phyloP scores from a whole-genome alignment of 306 rosid genomes.

The Ochetophila trinervis region DNA sequence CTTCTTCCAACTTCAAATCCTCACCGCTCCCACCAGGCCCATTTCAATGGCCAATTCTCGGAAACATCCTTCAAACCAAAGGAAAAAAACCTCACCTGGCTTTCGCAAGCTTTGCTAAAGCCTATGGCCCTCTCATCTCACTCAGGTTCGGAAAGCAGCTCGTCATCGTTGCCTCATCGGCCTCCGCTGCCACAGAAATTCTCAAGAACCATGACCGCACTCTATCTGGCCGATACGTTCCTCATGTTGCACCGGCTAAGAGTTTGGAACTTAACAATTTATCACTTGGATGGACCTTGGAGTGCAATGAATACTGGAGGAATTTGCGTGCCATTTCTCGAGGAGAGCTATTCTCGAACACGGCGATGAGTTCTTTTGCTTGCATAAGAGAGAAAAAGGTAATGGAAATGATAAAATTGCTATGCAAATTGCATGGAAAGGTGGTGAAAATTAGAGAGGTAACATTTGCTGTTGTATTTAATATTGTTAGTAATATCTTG shows the following conservation, averaged over 20 bases:
- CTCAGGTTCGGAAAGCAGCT: conserved; percentile 12
- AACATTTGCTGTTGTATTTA: neutral
- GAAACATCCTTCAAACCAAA: conserved; percentile 17
- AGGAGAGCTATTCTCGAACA: conserved; percentile 1
- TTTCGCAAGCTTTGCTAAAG: neutral
- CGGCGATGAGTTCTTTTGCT: neutral
- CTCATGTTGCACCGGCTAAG: neutral
- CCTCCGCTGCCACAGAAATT: conserved; percentile 15
- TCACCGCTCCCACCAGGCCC: conserved; percentile 22
- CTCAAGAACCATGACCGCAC: conserved; percentile 18
- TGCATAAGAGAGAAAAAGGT: conserved; percentile 12
- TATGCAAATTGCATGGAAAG: conserved; percentile 7
- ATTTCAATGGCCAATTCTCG: conserved; percentile 25
- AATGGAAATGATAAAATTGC: conserved; percentile 6
- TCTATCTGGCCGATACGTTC: conserved; percentile 10
- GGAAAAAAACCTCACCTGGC: neutral
- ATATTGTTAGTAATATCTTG: conserved; percentile 3
- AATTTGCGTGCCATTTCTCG: neutral
- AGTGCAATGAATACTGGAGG: conserved; percentile 21
- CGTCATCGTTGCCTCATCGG: conserved; percentile 4
- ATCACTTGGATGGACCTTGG: conserved; percentile 5
- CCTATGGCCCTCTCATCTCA: conserved; percentile 17
- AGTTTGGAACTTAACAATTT: neutral
- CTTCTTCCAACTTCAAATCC: neutral
- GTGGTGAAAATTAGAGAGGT: conserved; percentile 6